Percentiles rank a stretch among this genome's conserved stretches.
phyloP scores from a whole-genome alignment of 371 early-diverging fungal species.

The Lichtheimia ramosa region DNA sequence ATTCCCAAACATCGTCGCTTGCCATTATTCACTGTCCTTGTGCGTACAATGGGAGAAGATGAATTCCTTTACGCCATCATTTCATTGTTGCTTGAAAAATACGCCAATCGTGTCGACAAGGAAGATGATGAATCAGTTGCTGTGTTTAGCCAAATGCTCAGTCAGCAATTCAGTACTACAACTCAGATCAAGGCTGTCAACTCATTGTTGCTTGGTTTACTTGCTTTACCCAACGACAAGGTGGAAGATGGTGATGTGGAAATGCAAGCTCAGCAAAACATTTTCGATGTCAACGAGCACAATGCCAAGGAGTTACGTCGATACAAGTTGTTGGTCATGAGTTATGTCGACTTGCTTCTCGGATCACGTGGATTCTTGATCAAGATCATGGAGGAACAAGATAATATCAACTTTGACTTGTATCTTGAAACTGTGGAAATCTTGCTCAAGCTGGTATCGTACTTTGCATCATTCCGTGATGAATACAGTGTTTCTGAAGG shows the following conservation, averaged over 20 bases:
- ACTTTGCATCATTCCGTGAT: conserved; percentile 48
- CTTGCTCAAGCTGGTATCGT: conserved; percentile 54
- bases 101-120: conserved; percentile 56
- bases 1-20: conserved; percentile 93
- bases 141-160: conserved; percentile 68
- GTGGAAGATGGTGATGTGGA: conserved; percentile 39
- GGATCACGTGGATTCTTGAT: conserved; percentile 63
- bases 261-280: conserved; percentile 15
- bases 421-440: conserved; percentile 53
- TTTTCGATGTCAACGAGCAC: conserved; percentile 56
- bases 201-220: conserved; percentile 59
- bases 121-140: conserved; percentile 59
- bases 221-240: conserved; percentile 66
- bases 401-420: conserved; percentile 34
- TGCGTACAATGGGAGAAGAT: conserved; percentile 78
- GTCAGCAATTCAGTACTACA: conserved; percentile 62
- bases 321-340: conserved; percentile 72
- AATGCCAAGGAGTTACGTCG: conserved; percentile 72
- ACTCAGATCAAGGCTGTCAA: conserved; percentile 73
- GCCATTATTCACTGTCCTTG: conserved; percentile 81
- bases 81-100: conserved; percentile 73
- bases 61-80: conserved; percentile 76
- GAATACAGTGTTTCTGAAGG: conserved; percentile 33
- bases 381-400: conserved; percentile 49
- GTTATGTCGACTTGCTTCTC: conserved; percentile 68